Evolutionary conservation across 2,329 filamentous ascomycete genomes (phyloP), one percentile per base, ranked within the genome.

Genomic region (Rosellinia necatrix): DNA sequence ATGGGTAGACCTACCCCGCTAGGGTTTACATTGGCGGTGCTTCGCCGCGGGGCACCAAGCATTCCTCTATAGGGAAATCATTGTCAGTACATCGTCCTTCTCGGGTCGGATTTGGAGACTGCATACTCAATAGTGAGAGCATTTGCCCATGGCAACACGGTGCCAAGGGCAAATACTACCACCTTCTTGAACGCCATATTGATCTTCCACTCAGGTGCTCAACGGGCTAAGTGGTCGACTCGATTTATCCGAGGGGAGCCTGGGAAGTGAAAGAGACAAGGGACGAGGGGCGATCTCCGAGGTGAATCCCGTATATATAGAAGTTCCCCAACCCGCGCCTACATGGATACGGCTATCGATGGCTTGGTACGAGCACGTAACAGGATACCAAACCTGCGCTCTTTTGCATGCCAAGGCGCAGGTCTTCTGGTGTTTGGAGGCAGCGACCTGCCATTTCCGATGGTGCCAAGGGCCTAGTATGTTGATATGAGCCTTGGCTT

Each of bases 21-120:
- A 13, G 53, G 57, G 40, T 57, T 57, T 10, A 59, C 57, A 29
- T 52, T 53, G 9, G 57, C 53, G 30, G 53, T 38, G 7, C 57
- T 52, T 46, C 57, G 53, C 12, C 57, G 53, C 24, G 57, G 57
- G 13, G 57, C 57, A 35, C n/a, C 57, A 17, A 59, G 52, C 57
- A 59, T 57, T 49, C 57, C 57, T 32, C 57, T 59, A n/a, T n/a
- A 29, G 8, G 15, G 21, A 49, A 21, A 12, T 46, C 27, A 49
- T 17, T 38, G 27, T 56, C 19, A 46, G 43, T 32, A 41, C 6
- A 32, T 4, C 10, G 22, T 6, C 17, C 35, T 32, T 24, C 13
- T 34, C 37, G 12, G 41, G 2, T 25, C 35, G 6, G 4, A 43
- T 22, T 34, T 3, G 9, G 42, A 13, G 15, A 29, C 5, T 22